phyloP scores from a whole-genome alignment of 1,284 basidiomycete species.

The Volvariella surrecta region DNA sequence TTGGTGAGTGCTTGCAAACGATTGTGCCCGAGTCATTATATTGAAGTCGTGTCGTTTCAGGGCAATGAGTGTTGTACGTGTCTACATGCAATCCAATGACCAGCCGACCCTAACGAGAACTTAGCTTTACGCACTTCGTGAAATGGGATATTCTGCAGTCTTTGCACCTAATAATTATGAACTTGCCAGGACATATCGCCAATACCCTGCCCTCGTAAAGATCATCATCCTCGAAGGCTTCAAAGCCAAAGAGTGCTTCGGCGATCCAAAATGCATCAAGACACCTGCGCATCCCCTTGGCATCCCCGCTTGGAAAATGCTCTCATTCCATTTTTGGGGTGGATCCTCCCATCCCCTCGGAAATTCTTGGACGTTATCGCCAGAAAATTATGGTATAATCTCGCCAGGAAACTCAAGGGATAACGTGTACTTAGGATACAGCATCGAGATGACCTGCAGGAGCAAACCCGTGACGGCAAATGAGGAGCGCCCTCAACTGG shows the following conservation, averaged over 20 bases:
- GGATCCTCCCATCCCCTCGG: slow-evolving; percentile 21
- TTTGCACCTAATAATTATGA: slow-evolving; percentile 3
- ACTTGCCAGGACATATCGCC: slow-evolving; percentile 3
- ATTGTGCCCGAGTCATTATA: neutral
- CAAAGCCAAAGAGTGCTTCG: slow-evolving; percentile 8
- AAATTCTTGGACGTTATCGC: slow-evolving; percentile 23
- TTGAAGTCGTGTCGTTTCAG: neutral
- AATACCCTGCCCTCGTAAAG: slow-evolving; percentile 13
- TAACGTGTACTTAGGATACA: slow-evolving; percentile 27
- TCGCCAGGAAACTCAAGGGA: slow-evolving; percentile 9
- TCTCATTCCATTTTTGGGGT: slow-evolving; percentile 26
- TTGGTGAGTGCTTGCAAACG: neutral
- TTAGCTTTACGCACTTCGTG: neutral
- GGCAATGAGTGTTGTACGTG: slow-evolving; percentile 1
- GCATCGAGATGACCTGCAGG: slow-evolving; percentile 22
- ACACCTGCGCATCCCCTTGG: slow-evolving; percentile 15
- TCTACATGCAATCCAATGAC: neutral
- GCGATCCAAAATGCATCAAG: slow-evolving; percentile 8
- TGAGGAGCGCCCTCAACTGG: slow-evolving; percentile 18
- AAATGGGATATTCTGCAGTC: neutral
- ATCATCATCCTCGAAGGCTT: slow-evolving; percentile 11
- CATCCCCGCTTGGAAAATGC: slow-evolving; percentile 24
- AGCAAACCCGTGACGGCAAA: slow-evolving; percentile 15
- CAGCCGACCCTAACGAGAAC: neutral
- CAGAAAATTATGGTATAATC: slow-evolving; percentile 18